phyloP scores from a whole-genome alignment of 805 yeast genomes.

The Saccharomycopsis fermentans region DNA sequence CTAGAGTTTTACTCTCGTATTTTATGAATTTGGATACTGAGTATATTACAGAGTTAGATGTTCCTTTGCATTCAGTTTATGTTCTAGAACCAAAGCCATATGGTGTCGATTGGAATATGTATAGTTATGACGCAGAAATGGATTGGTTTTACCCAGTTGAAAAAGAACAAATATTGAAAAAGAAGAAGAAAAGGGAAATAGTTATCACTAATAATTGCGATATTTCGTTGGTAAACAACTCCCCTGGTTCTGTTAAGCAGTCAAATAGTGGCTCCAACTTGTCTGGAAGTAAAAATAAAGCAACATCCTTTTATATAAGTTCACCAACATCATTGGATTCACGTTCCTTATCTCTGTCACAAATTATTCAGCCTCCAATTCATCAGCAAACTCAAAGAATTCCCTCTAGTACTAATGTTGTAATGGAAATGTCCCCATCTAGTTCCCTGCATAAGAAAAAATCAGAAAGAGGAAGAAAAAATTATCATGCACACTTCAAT shows the following conservation, averaged over 20 bases:
- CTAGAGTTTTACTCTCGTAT: constrained; percentile 78
- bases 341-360: not conserved
- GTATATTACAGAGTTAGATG: constrained; percentile 80
- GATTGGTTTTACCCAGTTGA: constrained; percentile 71
- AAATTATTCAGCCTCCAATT: not conserved
- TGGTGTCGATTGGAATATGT: constrained; percentile 88
- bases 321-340: not conserved
- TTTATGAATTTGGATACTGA: constrained; percentile 75
- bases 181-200: constrained; percentile 25
- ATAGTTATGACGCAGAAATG: constrained; percentile 68
- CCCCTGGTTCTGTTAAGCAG: not conserved
- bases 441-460: not conserved
- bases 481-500: not conserved
- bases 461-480: not conserved
- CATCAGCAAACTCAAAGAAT: not conserved
- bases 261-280: not conserved
- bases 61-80: constrained; percentile 86
- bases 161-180: constrained; percentile 31
- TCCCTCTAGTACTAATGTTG: not conserved
- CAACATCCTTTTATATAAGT: not conserved
- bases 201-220: constrained; percentile 2
- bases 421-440: not conserved
- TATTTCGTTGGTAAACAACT: not conserved
- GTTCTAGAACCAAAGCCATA: constrained; percentile 89
- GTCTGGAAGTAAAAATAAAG: not conserved